A percentile compares a stretch with the other conserved stretches of the same genome.
phyloP scores from a whole-genome alignment of 768 basidiomycete species.

The Pluteus cervinus region DNA sequence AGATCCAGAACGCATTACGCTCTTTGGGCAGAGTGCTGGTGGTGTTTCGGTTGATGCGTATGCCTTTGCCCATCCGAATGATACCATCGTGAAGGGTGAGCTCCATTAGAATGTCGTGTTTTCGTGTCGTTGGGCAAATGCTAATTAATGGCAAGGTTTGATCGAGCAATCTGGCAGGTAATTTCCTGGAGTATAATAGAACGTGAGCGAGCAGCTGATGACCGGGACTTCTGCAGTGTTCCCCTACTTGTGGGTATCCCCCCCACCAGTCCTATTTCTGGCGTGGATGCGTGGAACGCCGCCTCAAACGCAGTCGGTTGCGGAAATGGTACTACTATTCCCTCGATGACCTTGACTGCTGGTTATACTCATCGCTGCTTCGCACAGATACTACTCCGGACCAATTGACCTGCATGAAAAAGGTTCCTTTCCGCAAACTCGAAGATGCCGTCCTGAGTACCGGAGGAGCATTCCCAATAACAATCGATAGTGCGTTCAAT shows the following conservation, averaged over 20 bases:
- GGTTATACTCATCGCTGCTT: slow-evolving; percentile 2
- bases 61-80: slow-evolving; percentile 26
- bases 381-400: slow-evolving; percentile 15
- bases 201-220: no score
- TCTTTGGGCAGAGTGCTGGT: slow-evolving; percentile 34
- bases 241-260: background rate
- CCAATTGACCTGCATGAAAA: slow-evolving; percentile 32
- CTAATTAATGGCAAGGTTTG: background rate
- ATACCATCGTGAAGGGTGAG: slow-evolving; percentile 22
- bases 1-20: slow-evolving; percentile 28
- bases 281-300: slow-evolving; percentile 22
- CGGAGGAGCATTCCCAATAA: slow-evolving; percentile 19
- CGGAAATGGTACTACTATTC: slow-evolving; percentile 18
- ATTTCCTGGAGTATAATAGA: background rate
- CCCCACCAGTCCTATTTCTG: slow-evolving; percentile 8
- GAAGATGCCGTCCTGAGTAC: slow-evolving; percentile 26
- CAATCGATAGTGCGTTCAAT: slow-evolving; percentile 26
- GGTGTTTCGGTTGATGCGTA: slow-evolving; percentile 27
- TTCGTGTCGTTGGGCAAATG: slow-evolving; percentile 1
- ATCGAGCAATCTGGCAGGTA: background rate
- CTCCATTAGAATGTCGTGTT: slow-evolving; percentile 5
- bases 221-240: slow-evolving; percentile 5
- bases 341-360: background rate
- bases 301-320: slow-evolving; percentile 26
- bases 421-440: slow-evolving; percentile 21